These are phyloP conservation scores for Fagus crenata DNA, from an alignment of 306 rosid genomes.

Conservation along the genomic window DNA sequence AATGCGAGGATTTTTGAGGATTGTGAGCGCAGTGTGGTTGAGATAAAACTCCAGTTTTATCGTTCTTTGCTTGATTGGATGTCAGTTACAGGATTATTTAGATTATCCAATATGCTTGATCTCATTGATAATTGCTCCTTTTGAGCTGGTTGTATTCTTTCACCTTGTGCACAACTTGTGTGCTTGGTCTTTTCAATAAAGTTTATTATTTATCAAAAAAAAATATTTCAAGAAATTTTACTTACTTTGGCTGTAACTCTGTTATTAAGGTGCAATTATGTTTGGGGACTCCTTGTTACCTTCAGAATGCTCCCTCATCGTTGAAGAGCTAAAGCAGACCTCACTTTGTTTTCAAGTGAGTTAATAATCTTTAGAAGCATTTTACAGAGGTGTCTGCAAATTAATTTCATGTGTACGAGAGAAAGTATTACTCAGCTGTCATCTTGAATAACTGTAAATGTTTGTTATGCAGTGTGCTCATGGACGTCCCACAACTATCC, in stretches of 20 bases:
- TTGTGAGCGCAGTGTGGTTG: no score
- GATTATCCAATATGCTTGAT: no score
- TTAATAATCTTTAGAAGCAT: constrained; percentile 12
- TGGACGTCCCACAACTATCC: constrained; percentile 89
- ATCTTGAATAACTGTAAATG: constrained; percentile 16
- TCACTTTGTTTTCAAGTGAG: constrained; percentile 89
- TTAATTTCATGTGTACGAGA: constrained; percentile 2
- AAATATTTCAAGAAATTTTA: not conserved
- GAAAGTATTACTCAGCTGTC: not conserved
- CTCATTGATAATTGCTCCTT: no score
- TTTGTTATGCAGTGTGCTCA: constrained; percentile 77
- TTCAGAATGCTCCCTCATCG: constrained; percentile 88
- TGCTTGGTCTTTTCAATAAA: no score
- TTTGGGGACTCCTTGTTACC: constrained; percentile 93
- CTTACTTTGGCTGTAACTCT: constrained; percentile 15
- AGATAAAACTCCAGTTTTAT: no score
- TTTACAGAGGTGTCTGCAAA: not conserved
- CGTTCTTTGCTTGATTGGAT: no score
- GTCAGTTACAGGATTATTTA: no score
- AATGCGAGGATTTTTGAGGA: no score
- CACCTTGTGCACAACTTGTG: no score
- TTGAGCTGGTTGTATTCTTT: no score
- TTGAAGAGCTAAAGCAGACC: constrained; percentile 82
- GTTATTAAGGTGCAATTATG: constrained; percentile 87
- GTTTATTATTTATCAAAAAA: no score